A percentile compares a stretch with the other conserved stretches of the same genome.
phyloP scores from a whole-genome alignment of 257 asterid genomes.

The Salvia rosmarinus region DNA sequence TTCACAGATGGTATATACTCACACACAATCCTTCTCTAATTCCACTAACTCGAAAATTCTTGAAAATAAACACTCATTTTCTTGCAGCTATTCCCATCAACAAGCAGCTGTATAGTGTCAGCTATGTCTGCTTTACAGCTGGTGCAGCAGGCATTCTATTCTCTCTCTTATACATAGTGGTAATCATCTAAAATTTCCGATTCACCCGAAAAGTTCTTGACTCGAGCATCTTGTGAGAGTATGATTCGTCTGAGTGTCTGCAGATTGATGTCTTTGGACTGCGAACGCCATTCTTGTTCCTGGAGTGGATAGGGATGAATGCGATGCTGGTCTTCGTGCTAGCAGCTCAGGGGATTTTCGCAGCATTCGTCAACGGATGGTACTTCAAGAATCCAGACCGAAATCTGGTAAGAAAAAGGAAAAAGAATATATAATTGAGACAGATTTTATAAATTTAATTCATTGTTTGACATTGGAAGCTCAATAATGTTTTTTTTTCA shows the following conservation, averaged over 20 bases:
- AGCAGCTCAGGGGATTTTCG: slow-evolving; percentile 87
- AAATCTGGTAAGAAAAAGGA: slow-evolving; percentile 51
- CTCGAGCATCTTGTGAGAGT: not conserved
- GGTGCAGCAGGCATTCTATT: slow-evolving; percentile 85
- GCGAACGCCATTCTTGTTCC: slow-evolving; percentile 71
- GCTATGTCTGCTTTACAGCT: slow-evolving; percentile 85
- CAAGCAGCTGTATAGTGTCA: slow-evolving; percentile 90
- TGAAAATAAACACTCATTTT: not conserved
- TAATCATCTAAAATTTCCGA: slow-evolving; percentile 31
- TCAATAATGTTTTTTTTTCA: slow-evolving; percentile 28
- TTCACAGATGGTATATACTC: slow-evolving; percentile 65
- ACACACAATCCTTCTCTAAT: not conserved
- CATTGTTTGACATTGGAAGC: not conserved
- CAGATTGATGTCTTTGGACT: slow-evolving; percentile 64
- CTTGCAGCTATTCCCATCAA: slow-evolving; percentile 80
- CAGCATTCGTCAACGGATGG: slow-evolving; percentile 85
- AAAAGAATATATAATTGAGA: not conserved
- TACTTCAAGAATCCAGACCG: slow-evolving; percentile 55
- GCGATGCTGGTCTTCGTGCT: slow-evolving; percentile 87
- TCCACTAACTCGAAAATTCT: not conserved
- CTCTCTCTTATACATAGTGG: slow-evolving; percentile 75
- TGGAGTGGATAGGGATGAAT: slow-evolving; percentile 96
- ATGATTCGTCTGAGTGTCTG: not conserved
- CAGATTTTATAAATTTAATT: not conserved
- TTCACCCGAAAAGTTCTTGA: not conserved